Evolutionary conservation across 805 yeast species (phyloP).

Genomic region (Kregervanrija delftensis): DNA sequence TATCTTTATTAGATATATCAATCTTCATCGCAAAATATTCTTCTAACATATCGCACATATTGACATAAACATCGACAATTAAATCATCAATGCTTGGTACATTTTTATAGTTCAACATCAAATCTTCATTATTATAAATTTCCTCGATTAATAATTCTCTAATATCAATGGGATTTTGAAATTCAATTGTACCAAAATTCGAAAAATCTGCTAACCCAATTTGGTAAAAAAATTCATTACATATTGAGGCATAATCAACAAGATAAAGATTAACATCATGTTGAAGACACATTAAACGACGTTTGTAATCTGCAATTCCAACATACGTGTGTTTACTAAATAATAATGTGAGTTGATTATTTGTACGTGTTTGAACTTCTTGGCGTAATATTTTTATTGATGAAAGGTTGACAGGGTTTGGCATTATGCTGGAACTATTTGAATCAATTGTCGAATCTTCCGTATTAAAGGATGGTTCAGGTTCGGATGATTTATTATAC

Average conservation of each 20-base stretch:
- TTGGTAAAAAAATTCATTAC: conserved; percentile 73
- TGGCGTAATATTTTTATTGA: conserved; percentile 43
- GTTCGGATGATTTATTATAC: neutral
- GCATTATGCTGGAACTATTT: neutral
- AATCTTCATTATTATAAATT: conserved; percentile 24
- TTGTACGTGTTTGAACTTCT: conserved; percentile 38
- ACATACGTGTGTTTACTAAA: conserved; percentile 68
- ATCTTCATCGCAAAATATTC: conserved; percentile 69
- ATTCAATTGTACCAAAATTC: conserved; percentile 61
- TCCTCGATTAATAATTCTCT: conserved; percentile 30
- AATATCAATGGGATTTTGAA: conserved; percentile 29
- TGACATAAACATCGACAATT: conserved; percentile 11
- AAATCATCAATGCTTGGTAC: conserved; percentile 12
- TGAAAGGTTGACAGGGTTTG: conserved; percentile 5
- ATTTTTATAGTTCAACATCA: conserved; percentile 5
- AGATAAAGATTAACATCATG: conserved; percentile 69
- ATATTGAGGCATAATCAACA: conserved; percentile 71
- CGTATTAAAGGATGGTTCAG: neutral
- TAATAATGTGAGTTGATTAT: conserved; percentile 54
- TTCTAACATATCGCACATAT: conserved; percentile 67
- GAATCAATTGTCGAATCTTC: conserved; percentile 1
- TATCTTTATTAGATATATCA: conserved; percentile 24
- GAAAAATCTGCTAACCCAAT: conserved; percentile 69
- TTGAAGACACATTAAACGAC: conserved; percentile 77
- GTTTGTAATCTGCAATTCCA: conserved; percentile 70